These are phyloP conservation scores for Anastatica hierochuntica DNA, from an alignment of 345 rosid species.

Conservation along the genomic window DNA sequence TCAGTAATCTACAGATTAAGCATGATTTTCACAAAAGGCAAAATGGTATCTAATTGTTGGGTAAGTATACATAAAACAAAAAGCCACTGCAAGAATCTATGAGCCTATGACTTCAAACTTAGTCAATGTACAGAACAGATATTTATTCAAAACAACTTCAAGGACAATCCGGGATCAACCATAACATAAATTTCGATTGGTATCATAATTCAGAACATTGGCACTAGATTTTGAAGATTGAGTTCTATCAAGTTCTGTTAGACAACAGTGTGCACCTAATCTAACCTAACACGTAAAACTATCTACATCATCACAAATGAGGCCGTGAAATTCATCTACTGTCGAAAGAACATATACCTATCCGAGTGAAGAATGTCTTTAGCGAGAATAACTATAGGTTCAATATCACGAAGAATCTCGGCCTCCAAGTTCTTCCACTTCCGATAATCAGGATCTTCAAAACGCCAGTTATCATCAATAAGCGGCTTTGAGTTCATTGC, in stretches of 20 bases:
- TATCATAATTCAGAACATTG: neutral
- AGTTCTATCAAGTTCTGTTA: neutral
- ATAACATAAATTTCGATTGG: neutral
- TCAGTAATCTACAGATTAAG: neutral
- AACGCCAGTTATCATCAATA: constrained; percentile 27
- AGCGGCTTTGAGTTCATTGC: constrained; percentile 25
- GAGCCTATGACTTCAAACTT: neutral
- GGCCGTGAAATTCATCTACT: no score
- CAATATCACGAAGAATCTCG: constrained; percentile 57
- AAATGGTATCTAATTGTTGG: neutral
- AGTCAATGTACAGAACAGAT: no score
- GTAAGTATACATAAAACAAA: neutral
- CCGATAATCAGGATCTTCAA: constrained; percentile 63
- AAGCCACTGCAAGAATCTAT: constrained; percentile 8
- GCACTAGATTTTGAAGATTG: neutral
- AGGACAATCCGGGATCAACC: no score
- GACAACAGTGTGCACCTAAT: neutral
- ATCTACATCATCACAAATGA: no score
- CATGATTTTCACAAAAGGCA: neutral
- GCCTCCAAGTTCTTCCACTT: constrained; percentile 71
- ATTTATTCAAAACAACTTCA: neutral
- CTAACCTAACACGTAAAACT: neutral
- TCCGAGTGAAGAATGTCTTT: constrained; percentile 74
- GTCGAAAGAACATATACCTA: no score
- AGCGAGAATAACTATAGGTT: constrained; percentile 39